These are phyloP conservation scores for Hemileia vastatrix DNA, from an alignment of 1,284 basidiomycete genomes.

Conservation along the genomic window DNA sequence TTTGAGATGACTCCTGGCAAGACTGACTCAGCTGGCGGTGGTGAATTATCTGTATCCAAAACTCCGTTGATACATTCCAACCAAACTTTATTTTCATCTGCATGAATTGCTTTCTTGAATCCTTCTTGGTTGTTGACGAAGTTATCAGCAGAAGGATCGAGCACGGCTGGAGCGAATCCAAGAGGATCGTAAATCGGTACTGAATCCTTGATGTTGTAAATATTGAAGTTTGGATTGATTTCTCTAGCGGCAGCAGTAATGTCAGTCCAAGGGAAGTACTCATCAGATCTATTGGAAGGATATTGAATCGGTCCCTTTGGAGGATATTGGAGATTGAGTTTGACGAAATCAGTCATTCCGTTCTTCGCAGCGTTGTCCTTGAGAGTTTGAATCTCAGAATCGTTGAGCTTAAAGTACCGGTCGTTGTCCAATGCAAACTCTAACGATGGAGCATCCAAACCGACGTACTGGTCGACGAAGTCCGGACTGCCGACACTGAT, in stretches of 20 bases:
- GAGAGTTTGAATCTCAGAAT: slow-evolving; percentile 25
- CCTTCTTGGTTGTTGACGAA: slow-evolving; percentile 31
- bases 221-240: slow-evolving; percentile 30
- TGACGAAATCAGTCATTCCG: slow-evolving; percentile 31
- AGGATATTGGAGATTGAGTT: slow-evolving; percentile 34
- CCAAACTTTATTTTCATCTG: slow-evolving; percentile 29
- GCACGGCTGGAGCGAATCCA: slow-evolving; percentile 24
- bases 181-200: slow-evolving; percentile 22
- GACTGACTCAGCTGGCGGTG: neutral
- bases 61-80: neutral
- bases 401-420: slow-evolving; percentile 21
- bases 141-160: slow-evolving; percentile 22
- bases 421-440: slow-evolving; percentile 25
- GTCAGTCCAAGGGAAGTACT: slow-evolving; percentile 12
- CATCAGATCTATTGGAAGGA: no score
- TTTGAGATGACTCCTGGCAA: slow-evolving; percentile 5
- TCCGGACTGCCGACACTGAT: slow-evolving; percentile 38
- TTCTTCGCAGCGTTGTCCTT: slow-evolving; percentile 28
- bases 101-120: slow-evolving; percentile 37
- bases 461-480: slow-evolving; percentile 28
- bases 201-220: slow-evolving; percentile 23
- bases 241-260: slow-evolving; percentile 7
- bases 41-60: neutral
- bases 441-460: slow-evolving; percentile 31
- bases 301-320: no score